Percentiles rank a stretch among this genome's conserved stretches.
These are phyloP conservation scores for Tarenaya hassleriana DNA, from an alignment of 345 rosid genomes.

Conservation along the genomic window DNA sequence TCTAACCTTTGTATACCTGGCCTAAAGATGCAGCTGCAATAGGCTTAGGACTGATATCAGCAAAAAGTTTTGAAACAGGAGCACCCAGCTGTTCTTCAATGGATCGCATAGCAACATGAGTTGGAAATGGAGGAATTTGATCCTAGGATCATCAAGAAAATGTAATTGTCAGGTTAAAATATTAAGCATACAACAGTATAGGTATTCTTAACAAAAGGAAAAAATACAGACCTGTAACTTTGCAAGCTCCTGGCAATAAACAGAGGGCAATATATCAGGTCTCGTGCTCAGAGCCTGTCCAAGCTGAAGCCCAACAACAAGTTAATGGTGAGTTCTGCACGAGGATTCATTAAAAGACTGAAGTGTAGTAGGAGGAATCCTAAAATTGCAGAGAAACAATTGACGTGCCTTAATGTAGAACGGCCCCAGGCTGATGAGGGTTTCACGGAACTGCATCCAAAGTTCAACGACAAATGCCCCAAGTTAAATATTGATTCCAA, in stretches of 20 bases:
- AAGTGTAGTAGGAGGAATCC: background rate
- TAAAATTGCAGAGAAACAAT: constrained; percentile 1
- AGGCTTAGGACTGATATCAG: constrained; percentile 84
- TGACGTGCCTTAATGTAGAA: constrained; percentile 81
- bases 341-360: background rate
- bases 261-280: constrained; percentile 74
- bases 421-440: constrained; percentile 83
- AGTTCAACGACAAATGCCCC: constrained; percentile 5
- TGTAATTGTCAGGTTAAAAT: constrained; percentile 11
- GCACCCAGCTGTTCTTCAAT: constrained; percentile 78
- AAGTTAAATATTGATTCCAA: constrained; percentile 1
- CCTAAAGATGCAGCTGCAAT: constrained; percentile 95
- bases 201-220: constrained; percentile 13
- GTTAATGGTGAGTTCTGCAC: constrained; percentile 7
- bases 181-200: background rate
- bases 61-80: constrained; percentile 61
- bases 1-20: constrained; percentile 94
- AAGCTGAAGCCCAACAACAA: constrained; percentile 43
- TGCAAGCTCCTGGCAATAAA: constrained; percentile 90
- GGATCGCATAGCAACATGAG: constrained; percentile 59
- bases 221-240: constrained; percentile 62
- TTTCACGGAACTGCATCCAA: constrained; percentile 74
- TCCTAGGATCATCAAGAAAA: constrained; percentile 46
- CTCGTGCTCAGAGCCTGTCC: constrained; percentile 98
- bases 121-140: constrained; percentile 92